Evolutionary conservation across 2,329 filamentous ascomycete species (phyloP), one percentile per base, ranked within the genome.

Genomic region (Ophiostoma himal-ulmi): DNA sequence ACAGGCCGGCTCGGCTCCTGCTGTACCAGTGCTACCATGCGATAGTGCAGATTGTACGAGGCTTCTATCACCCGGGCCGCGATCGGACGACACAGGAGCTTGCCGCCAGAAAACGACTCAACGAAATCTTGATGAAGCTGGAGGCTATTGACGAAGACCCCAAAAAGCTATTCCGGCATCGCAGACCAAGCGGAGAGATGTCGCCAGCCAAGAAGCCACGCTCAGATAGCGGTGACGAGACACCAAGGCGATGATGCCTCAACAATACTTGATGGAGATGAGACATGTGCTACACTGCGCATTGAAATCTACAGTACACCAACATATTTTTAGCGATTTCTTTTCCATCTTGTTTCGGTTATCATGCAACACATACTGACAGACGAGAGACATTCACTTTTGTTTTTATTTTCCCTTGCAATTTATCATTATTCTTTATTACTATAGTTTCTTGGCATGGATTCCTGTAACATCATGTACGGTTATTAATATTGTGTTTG

Each of bases 11-110:
- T 2, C 81, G 86, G 13, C 74, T 86, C 7, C 76, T 88, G 1
- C 76, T 89, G 3, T 89, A 89, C 77, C 81, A 84, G 72, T 86
- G 84, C 74, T 88, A 87, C 75, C 85, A 88, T 73, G 82, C 85
- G 3, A 79, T 84, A 0, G 81, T 82, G 5, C 77, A 79, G 54
- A 81, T 89, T 5, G 85, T 87, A 2, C 80, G 77, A 41, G 84
- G 86, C 72, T 86, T 86, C 74, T 88, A 86, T 75, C 81, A 85
- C 1, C 84, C 84, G 1, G 78, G 79, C 3, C 76, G 75, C 2
- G 82, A 84, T 69, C 85, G 83, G 72, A 84, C 80, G 67, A 78
- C 78, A 20, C 78, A 81, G 5, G 86, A 89, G 75, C 79, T 88
- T 14, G 81, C 82, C 8, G 86, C 84, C 1, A 77, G 87, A 48